Evolutionary conservation across 768 basidiomycete genomes (phyloP).

Genomic region (Amanita jacksonii): DNA sequence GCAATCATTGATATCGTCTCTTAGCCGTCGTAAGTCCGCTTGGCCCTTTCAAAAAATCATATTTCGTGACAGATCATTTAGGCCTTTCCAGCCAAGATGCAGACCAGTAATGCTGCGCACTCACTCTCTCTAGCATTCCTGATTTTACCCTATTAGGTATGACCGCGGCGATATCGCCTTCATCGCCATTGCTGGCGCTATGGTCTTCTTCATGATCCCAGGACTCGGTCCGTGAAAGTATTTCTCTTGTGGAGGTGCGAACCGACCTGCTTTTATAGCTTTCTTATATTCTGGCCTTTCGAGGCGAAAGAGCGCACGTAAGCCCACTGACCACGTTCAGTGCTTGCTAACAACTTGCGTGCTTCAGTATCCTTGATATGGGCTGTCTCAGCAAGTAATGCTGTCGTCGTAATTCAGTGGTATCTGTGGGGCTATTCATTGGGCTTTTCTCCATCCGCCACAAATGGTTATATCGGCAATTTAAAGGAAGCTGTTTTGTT

Average conservation of each 20-base stretch:
- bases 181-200: constrained; percentile 55
- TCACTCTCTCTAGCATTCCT: background rate
- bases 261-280: constrained; percentile 26
- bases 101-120: background rate
- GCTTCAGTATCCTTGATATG: constrained; percentile 69
- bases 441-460: constrained; percentile 71
- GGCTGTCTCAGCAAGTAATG: constrained; percentile 65
- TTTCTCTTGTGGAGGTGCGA: background rate
- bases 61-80: background rate
- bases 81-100: constrained; percentile 3
- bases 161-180: constrained; percentile 66
- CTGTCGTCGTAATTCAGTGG: constrained; percentile 74
- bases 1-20: too few species aligned
- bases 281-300: constrained; percentile 70
- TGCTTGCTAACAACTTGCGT: constrained; percentile 9
- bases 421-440: constrained; percentile 65
- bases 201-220: constrained; percentile 74
- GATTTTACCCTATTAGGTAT: constrained; percentile 31
- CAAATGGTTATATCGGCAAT: constrained; percentile 72
- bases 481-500: constrained; percentile 70
- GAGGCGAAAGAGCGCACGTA: constrained; percentile 54
- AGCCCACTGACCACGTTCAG: constrained; percentile 12
- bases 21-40: too few species aligned
- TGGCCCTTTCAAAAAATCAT: too few species aligned
- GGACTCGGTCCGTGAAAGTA: constrained; percentile 42